These are phyloP conservation scores for Coix lacrymajobi DNA, from an alignment of 176 grass and related monocot species.

Conservation along the genomic window DNA sequence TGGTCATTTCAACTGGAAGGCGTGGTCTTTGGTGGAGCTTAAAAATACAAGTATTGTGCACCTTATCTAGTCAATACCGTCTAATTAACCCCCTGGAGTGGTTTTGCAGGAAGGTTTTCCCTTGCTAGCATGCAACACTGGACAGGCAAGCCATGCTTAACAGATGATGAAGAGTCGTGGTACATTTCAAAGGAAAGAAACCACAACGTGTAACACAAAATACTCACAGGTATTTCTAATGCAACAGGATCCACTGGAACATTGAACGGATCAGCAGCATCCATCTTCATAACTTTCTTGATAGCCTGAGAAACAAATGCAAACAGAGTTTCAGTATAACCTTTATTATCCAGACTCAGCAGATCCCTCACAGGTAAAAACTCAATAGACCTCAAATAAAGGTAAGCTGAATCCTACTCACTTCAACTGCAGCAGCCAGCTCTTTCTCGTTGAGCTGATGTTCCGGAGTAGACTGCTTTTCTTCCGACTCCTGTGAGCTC, in stretches of 20 bases:
- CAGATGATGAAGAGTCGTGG: background rate
- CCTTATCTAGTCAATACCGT: background rate
- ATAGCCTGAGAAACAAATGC: conserved; percentile 54
- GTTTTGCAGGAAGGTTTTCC: background rate
- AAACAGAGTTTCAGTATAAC: background rate
- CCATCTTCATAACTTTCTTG: conserved; percentile 95
- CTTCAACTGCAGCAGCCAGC: conserved; percentile 50
- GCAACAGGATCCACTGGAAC: conserved; percentile 80
- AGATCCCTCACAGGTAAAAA: background rate
- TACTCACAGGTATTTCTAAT: conserved; percentile 90
- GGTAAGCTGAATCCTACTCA: conserved; percentile 20
- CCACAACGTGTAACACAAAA: background rate
- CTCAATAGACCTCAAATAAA: background rate
- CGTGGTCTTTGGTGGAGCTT: background rate
- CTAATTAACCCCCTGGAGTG: background rate
- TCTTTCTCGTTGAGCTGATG: conserved; percentile 49
- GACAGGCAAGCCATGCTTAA: background rate
- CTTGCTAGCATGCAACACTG: background rate
- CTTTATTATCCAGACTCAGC: background rate
- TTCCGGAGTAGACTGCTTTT: conserved; percentile 29
- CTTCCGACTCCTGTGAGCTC: conserved; percentile 31
- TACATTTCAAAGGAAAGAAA: conserved; percentile 2
- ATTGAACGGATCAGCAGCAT: conserved; percentile 91
- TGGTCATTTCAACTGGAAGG: background rate
- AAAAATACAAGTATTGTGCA: background rate